Percentiles rank a stretch among this genome's conserved stretches.
These are phyloP conservation scores for Anthracocystis walkeri DNA, from an alignment of 1,284 basidiomycete species.

Conservation along the genomic window DNA sequence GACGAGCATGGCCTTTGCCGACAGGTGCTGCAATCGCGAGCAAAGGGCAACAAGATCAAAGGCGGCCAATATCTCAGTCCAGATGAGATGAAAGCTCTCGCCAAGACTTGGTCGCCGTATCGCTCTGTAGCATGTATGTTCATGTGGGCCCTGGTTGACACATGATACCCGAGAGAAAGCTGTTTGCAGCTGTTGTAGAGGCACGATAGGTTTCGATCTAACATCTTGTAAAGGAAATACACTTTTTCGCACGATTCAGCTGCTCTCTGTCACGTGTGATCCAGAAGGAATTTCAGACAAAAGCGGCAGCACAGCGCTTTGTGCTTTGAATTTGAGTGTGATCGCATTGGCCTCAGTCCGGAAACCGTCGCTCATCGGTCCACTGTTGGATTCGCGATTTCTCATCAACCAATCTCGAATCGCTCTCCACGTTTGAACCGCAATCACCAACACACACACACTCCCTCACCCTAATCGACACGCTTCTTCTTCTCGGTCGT, in stretches of 20 bases:
- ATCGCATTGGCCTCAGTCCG: slow-evolving; percentile 29
- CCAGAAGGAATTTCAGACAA: slow-evolving; percentile 1
- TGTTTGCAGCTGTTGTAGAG: neutral
- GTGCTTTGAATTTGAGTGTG: slow-evolving; percentile 13
- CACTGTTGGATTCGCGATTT: slow-evolving; percentile 27
- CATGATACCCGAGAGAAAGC: slow-evolving; percentile 7
- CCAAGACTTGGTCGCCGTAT: slow-evolving; percentile 61
- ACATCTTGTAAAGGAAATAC: neutral
- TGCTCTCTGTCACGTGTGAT: slow-evolving; percentile 24
- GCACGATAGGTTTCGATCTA: slow-evolving; percentile 1
- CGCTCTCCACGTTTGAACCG: slow-evolving; percentile 15
- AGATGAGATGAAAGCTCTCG: slow-evolving; percentile 64
- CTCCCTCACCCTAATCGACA: slow-evolving; percentile 1
- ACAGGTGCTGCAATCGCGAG: slow-evolving; percentile 48
- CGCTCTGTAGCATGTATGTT: slow-evolving; percentile 63
- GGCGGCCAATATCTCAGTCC: slow-evolving; percentile 63
- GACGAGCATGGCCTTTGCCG: slow-evolving; percentile 39
- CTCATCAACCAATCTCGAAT: slow-evolving; percentile 20
- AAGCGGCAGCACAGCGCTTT: slow-evolving; percentile 16
- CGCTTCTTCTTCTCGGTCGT: slow-evolving; percentile 1
- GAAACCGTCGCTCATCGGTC: slow-evolving; percentile 17
- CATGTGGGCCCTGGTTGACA: slow-evolving; percentile 62
- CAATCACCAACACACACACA: slow-evolving; percentile 7
- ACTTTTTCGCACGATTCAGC: slow-evolving; percentile 22
- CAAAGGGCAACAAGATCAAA: slow-evolving; percentile 64